These are phyloP conservation scores for Boeremia exigua DNA, from an alignment of 2,329 filamentous ascomycete species.

Conservation along the genomic window DNA sequence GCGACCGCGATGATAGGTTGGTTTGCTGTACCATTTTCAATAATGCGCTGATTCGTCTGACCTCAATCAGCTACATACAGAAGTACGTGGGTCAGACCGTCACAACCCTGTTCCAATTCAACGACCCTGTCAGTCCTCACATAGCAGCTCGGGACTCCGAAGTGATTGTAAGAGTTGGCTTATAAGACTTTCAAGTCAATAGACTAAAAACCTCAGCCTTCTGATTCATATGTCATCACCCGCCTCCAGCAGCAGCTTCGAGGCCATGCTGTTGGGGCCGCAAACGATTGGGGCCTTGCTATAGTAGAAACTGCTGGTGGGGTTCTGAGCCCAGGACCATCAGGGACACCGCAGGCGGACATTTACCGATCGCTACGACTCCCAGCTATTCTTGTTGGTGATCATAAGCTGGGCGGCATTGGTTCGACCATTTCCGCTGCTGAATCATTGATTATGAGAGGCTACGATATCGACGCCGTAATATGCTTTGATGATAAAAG, in stretches of 20 bases:
- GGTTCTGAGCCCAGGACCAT: constrained; percentile 78
- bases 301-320: constrained; percentile 84
- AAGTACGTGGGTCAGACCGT: constrained; percentile 64
- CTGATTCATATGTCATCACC: constrained; percentile 29
- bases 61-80: constrained; percentile 63
- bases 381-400: constrained; percentile 76
- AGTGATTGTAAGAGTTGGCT: constrained; percentile 24
- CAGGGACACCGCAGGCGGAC: constrained; percentile 78
- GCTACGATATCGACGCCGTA: constrained; percentile 76
- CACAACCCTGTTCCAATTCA: constrained; percentile 72
- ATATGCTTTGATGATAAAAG: constrained; percentile 70
- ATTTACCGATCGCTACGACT: constrained; percentile 76
- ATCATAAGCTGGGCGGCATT: constrained; percentile 78
- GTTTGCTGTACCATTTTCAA: constrained; percentile 2
- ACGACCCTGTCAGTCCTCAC: constrained; percentile 78
- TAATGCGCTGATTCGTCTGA: not conserved
- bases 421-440: constrained; percentile 80
- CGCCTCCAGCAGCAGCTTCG: constrained; percentile 25
- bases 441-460: constrained; percentile 77
- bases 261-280: constrained; percentile 13
- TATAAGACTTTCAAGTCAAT: not conserved
- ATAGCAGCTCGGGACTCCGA: constrained; percentile 62
- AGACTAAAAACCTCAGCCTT: constrained; percentile 26
- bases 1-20: constrained; percentile 75
- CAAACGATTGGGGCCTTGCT: constrained; percentile 45